These are phyloP conservation scores for Phoma herbarum DNA, from an alignment of 2,329 filamentous ascomycete species.

Conservation along the genomic window DNA sequence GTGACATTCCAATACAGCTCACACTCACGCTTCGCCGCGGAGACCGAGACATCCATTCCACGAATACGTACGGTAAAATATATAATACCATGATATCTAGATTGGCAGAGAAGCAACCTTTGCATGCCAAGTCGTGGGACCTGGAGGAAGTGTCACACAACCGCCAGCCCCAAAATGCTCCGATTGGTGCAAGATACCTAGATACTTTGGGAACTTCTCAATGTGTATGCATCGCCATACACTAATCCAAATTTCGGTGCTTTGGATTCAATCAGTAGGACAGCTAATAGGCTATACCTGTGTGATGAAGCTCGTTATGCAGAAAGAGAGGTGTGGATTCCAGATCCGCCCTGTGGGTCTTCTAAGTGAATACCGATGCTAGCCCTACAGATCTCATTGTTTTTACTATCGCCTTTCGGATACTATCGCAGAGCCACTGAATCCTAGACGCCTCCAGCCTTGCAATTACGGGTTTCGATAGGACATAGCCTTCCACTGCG, in stretches of 20 bases:
- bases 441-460: neutral
- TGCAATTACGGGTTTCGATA: neutral
- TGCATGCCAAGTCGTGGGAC: neutral
- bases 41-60: neutral
- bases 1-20: neutral
- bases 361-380: neutral
- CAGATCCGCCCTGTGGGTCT: neutral
- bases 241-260: neutral
- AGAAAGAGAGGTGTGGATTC: neutral
- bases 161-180: constrained; percentile 9
- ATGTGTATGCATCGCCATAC: neutral
- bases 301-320: neutral
- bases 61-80: constrained; percentile 6
- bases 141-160: neutral
- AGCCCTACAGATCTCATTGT: neutral
- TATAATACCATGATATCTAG: constrained; percentile 18
- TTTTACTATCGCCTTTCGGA: constrained; percentile 1
- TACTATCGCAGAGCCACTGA: neutral
- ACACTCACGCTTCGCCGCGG: neutral
- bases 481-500: neutral
- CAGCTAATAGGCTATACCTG: neutral
- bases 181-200: constrained; percentile 28
- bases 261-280: neutral
- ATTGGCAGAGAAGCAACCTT: constrained; percentile 1
- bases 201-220: neutral